These are phyloP conservation scores for Trifolium repens DNA, from an alignment of 306 rosid genomes.

Conservation along the genomic window DNA sequence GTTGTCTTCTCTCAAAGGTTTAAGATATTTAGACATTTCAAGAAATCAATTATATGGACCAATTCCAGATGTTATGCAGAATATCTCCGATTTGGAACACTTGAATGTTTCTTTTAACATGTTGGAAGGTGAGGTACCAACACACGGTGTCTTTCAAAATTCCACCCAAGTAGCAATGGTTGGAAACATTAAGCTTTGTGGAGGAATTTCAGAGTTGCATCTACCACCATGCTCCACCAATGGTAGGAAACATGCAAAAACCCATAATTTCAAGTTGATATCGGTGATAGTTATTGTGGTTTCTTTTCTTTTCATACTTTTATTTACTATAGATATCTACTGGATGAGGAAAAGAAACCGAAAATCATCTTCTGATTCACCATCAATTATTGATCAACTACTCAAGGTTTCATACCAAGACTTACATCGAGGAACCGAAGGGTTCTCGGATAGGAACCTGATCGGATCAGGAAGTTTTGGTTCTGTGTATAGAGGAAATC, in stretches of 20 bases:
- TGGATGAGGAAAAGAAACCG: constrained; percentile 11
- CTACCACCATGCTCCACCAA: not conserved
- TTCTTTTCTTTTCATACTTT: not conserved
- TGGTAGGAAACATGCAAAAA: no score
- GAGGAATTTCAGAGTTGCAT: not conserved
- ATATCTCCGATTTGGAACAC: not conserved
- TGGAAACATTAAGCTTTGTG: not conserved
- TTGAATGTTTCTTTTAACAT: not conserved
- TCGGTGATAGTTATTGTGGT: not conserved
- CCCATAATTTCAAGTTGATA: not conserved
- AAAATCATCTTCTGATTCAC: not conserved
- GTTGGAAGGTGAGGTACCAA: not conserved
- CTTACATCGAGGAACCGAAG: constrained; percentile 5
- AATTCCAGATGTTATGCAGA: not conserved
- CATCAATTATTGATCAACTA: not conserved
- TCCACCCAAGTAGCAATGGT: not conserved
- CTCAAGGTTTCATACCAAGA: constrained; percentile 27
- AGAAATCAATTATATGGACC: not conserved
- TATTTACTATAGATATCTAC: not conserved
- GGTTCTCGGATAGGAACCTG: constrained; percentile 10
- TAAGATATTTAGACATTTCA: not conserved
- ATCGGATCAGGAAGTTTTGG: constrained; percentile 29
- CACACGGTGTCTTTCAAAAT: not conserved
- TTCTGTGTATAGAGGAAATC: constrained; percentile 29
- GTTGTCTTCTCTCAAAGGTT: not conserved